Evolutionary conservation across 495 filamentous ascomycete genomes (phyloP), one percentile per base, ranked within the genome.

Genomic region (Tuber brumale): DNA sequence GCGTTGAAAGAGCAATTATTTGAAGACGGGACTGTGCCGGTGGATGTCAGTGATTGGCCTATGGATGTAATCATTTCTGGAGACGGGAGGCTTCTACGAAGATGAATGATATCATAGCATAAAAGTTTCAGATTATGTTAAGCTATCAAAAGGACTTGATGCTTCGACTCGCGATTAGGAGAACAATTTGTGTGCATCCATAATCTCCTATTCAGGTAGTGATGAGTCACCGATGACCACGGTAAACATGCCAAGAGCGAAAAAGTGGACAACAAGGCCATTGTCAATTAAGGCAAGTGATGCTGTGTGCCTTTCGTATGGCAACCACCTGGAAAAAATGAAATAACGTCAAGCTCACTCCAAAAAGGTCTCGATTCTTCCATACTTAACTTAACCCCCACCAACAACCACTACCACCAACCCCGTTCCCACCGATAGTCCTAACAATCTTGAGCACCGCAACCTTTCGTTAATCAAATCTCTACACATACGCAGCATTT

Each of bases 1-100:
- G 91, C 94, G 76, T 89, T 99, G 81, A 89, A 90, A 80, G 93
- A 97, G 86, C 95, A 99, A 85, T 84, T 97, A 78, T 88, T 97
- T 79, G 87, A 89, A 74, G 81, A 85, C 73, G 85, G 79, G 35
- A 75, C 81, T 71, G 88, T 97, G 69, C 93, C 93, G 7, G 90
- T 90, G 80, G 87, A 89, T 81, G 83, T 85, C 48, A 88, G 86
- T 79, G 92, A 94, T 84, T 91, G 89, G 88, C 84, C 83, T 66
- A 83, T 94, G 76, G 90, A 93, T 86, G 87, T 89, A 75, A 84
- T 93, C 75, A 86, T 92, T 57, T 84, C 89, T 45, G 92, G 91
- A 70, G 87, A 91, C 45, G 81, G 81, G 37, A 78, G 76, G 21
- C 46, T 83, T 5, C 48, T 83, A 23, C 74, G 81, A 73, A 81